phyloP scores from a whole-genome alignment of 345 rosid genomes.

The Trapa incisa region DNA sequence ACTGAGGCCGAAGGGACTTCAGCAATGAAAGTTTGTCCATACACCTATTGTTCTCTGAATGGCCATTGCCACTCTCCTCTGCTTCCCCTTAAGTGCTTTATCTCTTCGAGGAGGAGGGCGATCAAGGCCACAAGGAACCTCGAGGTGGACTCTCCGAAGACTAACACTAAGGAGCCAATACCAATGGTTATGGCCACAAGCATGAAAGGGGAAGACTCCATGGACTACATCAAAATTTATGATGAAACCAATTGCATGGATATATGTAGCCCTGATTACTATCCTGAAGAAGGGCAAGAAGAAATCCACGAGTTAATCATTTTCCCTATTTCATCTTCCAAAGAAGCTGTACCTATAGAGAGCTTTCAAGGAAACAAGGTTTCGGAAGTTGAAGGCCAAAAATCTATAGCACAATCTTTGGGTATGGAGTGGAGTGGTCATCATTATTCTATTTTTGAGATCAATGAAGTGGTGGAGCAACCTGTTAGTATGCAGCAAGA shows the following conservation, averaged over 20 bases:
- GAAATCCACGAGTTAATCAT: conserved; percentile 9
- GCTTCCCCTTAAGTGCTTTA: conserved; percentile 67
- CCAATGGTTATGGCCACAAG: conserved; percentile 4
- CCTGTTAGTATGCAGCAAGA: not conserved
- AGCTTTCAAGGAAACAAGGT: conserved; percentile 9
- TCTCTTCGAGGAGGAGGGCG: conserved; percentile 47
- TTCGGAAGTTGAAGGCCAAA: conserved; percentile 2
- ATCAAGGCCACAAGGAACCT: conserved; percentile 46
- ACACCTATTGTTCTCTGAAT: conserved; percentile 82
- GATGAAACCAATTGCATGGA: conserved; percentile 4
- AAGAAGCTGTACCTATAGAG: conserved; percentile 11
- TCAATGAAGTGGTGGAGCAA: conserved; percentile 10
- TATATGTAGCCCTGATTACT: not conserved
- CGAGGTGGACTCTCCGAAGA: conserved; percentile 23
- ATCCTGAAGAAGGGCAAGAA: conserved; percentile 3
- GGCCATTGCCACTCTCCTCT: conserved; percentile 62
- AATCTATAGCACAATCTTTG: conserved; percentile 12
- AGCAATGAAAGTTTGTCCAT: conserved; percentile 62
- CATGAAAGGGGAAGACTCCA: conserved; percentile 7
- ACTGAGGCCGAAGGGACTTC: conserved; percentile 71
- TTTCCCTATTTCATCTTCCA: conserved; percentile 6
- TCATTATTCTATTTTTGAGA: conserved; percentile 11
- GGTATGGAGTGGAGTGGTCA: conserved; percentile 47
- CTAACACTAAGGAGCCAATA: conserved; percentile 3
- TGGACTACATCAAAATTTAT: conserved; percentile 31